Base-by-base conservation (phyloP, 2,329 filamentous ascomycete genomes). In the Cyphellophora attinorum region DNA sequence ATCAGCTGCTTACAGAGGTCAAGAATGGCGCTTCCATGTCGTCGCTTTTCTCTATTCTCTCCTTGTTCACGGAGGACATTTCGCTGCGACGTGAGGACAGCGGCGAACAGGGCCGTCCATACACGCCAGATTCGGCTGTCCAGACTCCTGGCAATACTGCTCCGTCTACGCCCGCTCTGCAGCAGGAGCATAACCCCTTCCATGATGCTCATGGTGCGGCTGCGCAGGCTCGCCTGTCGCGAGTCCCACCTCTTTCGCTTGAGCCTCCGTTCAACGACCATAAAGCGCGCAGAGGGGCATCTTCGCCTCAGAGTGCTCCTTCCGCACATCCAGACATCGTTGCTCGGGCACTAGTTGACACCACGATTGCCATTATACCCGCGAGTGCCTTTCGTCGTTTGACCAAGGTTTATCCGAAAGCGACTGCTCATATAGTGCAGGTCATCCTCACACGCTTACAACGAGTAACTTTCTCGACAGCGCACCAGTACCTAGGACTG, bases 21-120 rank as follows among this genome's bases (percentile, higher is more conserved):
- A 93, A 91, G 52, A 98, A 98, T 51, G 91, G 91, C 11, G 88
- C 91, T 1, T 89, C 93, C 1, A 95, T 98, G 89, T 98, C 91
- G 4, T 98, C 91, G 0, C 62, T 98, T 2, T 98, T 98, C 58
- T 96, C 91, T 1, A 94, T 98, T 47, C 76, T 98, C 60, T 93
- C 89, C 2, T 67, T 98, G 0, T 98, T 98, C 53, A 98, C 91
- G 3, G 91, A 98, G 56, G 88, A 95, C 51, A 78, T 98, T 34
- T 82, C 83, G 45, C 65, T 98, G 19, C 75, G 78, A 14, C 70
- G 79, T 43, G 74, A 79, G 1, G 68, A 70, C 59, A 57, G 3
- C 56, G 51, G 35, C 45, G 53, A 21, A 13, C 25, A 27, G 30
- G 33, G 25, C 13, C 62, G 52, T 37, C 49, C 51, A 33, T 47